Base-by-base conservation (phyloP, 139 green algal genomes). In the Zygnema circumcarinatum region DNA sequence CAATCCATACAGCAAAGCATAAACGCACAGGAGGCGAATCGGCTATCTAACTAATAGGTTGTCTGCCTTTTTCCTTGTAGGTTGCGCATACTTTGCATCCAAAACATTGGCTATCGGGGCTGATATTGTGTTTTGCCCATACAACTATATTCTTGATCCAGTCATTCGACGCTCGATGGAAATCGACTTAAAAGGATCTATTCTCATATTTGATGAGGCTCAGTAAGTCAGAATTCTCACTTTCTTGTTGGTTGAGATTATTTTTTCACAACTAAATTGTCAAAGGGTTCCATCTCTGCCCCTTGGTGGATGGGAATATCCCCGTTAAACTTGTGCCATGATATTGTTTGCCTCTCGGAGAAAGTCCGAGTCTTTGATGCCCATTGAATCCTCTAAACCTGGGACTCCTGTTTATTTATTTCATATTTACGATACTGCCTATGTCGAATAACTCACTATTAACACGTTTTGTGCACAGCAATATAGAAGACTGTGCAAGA, bases 201-300 rank as follows among this genome's bases (percentile, higher is more conserved):
- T 98, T 36, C 86, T 99, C 16, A 96, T 98, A 3, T 96, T 98
- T 67, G 96, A 99, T 84, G 97, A 99, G 91, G 97, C 95, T 3
- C 97, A 99, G 94, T 93, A 92, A 86, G 36, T 38, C 69, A 78
- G 29, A 72, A 72, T 72, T 29, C 54, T 72, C 54, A 72, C 29
- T 29, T 72, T 29, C 54, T 72, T 72, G 25, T 72, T 72, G 25
- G 25, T 29, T 79, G 21, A 32, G 72, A 16, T 32, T 79, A 36
- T n/a, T n/a, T n/a, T n/a, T n/a, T n/a, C n/a, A n/a, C n/a, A n/a
- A n/a, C n/a, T n/a, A 35, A 29, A 72, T 72, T 72, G 56, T 29
- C 29, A 29, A 72, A 29, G 56, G 29, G 56, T 29, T 72, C 29
- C 56, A 35, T 72, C 29, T 35, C 29, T 72, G 56, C 56, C 29